Evolutionary conservation across 257 asterid species (phyloP).

Genomic region (Jacaranda mimosifolia): DNA sequence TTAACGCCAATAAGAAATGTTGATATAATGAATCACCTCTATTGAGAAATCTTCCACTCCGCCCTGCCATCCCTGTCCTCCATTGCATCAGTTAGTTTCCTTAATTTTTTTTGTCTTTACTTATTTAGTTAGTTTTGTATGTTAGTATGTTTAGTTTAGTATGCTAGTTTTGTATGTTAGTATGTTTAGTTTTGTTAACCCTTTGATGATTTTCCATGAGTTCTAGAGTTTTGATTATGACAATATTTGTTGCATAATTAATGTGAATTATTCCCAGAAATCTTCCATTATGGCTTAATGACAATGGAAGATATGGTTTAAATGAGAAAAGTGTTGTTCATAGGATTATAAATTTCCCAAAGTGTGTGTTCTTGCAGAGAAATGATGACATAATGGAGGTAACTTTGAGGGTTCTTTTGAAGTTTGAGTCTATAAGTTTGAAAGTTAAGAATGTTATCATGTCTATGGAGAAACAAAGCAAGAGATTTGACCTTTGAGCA

Average conservation of each 20-base stretch:
- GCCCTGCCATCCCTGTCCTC: too few species aligned
- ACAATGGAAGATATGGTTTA: neutral
- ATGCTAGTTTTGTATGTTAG: too few species aligned
- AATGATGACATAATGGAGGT: neutral
- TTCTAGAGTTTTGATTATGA: too few species aligned
- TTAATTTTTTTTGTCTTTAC: too few species aligned
- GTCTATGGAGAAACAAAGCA: neutral
- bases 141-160: too few species aligned
- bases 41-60: neutral
- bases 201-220: too few species aligned
- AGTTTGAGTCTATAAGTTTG: neutral
- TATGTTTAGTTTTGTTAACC: too few species aligned
- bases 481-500: neutral
- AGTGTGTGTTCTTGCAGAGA: neutral
- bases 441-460: neutral
- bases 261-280: too few species aligned
- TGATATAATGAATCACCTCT: neutral
- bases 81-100: too few species aligned
- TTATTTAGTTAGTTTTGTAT: too few species aligned
- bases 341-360: neutral
- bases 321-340: neutral
- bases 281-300: neutral
- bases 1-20: slow-evolving; percentile 3
- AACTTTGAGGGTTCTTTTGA: neutral
- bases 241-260: too few species aligned